These are phyloP conservation scores for Spergularia bocconei DNA, from an alignment of 148 eudicot species.

Conservation along the genomic window DNA sequence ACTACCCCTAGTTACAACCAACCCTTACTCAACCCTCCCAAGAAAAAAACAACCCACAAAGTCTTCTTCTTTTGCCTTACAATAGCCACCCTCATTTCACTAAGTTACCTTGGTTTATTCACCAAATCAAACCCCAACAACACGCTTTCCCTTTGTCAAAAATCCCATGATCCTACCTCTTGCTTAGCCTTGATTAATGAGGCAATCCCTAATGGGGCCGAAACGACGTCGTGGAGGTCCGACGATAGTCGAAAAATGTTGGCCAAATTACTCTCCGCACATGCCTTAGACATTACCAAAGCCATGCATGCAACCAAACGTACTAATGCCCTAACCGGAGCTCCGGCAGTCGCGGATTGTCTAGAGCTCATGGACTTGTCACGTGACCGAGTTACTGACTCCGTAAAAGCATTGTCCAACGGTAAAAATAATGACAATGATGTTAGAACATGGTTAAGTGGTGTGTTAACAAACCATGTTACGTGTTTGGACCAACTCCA, in stretches of 20 bases:
- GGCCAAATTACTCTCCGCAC: neutral
- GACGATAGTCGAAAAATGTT: slow-evolving; percentile 14
- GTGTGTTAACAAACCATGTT: slow-evolving; percentile 31
- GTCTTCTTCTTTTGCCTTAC: slow-evolving; percentile 10
- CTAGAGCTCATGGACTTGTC: slow-evolving; percentile 34
- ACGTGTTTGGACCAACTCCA: slow-evolving; percentile 29
- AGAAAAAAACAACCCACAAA: slow-evolving; percentile 9
- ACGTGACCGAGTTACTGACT: slow-evolving; percentile 23
- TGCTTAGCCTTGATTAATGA: slow-evolving; percentile 14
- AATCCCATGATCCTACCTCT: slow-evolving; percentile 22
- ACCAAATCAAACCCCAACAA: neutral
- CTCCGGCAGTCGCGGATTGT: slow-evolving; percentile 20
- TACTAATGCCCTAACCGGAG: neutral
- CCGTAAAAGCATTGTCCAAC: slow-evolving; percentile 2
- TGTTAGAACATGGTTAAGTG: slow-evolving; percentile 31
- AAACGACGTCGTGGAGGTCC: slow-evolving; percentile 4
- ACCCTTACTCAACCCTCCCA: slow-evolving; percentile 19
- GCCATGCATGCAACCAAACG: slow-evolving; percentile 16
- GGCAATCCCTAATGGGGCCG: neutral
- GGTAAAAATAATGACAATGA: neutral
- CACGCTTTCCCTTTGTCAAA: slow-evolving; percentile 13
- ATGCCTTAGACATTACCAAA: slow-evolving; percentile 17
- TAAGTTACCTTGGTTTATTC: slow-evolving; percentile 21
- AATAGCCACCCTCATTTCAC: slow-evolving; percentile 13
- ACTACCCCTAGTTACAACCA: slow-evolving; percentile 19